Evolutionary conservation across 805 yeast species (phyloP), one percentile per base, ranked within the genome.

Genomic region (Candida silvicultrix): DNA sequence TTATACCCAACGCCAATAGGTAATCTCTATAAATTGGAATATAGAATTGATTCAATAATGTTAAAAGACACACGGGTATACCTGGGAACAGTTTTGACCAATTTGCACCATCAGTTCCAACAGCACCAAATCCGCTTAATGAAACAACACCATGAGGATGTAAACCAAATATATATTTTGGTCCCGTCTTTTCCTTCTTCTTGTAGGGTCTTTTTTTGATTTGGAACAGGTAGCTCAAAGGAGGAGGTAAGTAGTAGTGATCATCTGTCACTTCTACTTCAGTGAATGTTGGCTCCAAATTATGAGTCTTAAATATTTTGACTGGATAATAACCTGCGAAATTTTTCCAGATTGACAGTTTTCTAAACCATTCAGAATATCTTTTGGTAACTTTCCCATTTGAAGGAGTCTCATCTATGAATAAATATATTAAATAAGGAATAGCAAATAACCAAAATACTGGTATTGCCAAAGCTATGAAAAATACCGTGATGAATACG

Each of bases 61-160:
- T 94, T 60, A 94, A 70, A 4, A 90, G 74, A 44, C 89, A 83
- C 0, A 81, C 71, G 5, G 81, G 79, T n/a, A 94, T 79, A 0
- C 96, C 96, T 0, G 98, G 97, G 52, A 92, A 88, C 12, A 78
- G 52, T 19, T 74, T 64, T 19, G 78, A 69, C 74, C 85, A 83
- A 21, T 77, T 73, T 4, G 89, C 81, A 20, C 95, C 92, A 49
- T 90, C 89, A 5, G 95, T 86, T 0, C 84, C 89, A 50, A 90
- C 69, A 0, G 83, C 81, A 1, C 96, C 96, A 62, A 90, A 81
- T 1, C 84, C 90, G 2, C 97, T 97, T 76, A 90, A 74, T 1
- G 96, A 86, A 12, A 90, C 89, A 15, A 92, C 90, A 0, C 99
- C 99, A 63, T 94, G 99, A 0, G 99, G 99, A 64, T 90, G 97